Percentiles rank a stretch among this genome's conserved stretches.
These are phyloP conservation scores for Pezicula radicicola DNA, from an alignment of 2,329 filamentous ascomycete species.

Conservation along the genomic window DNA sequence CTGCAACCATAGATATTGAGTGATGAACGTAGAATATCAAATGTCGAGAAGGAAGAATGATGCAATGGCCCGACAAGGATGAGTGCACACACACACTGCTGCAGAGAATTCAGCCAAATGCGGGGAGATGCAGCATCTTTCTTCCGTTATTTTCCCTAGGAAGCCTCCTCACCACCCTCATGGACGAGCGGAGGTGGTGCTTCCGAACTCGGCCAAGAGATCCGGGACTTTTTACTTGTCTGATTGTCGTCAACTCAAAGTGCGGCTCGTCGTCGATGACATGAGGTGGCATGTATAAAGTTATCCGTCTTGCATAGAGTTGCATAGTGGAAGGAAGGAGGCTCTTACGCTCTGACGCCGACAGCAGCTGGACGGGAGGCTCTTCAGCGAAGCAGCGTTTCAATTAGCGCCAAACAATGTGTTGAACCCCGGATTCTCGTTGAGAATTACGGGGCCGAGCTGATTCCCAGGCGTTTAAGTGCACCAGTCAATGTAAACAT, in stretches of 20 bases:
- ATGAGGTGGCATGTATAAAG: not conserved
- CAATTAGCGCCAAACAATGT: slow-evolving; percentile 16
- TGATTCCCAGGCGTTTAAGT: slow-evolving; percentile 10
- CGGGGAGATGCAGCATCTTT: not conserved
- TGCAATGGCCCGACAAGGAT: too few relatives aligned
- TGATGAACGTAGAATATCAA: too few relatives aligned
- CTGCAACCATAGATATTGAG: too few relatives aligned
- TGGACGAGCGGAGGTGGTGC: slow-evolving; percentile 2
- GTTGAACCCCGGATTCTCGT: slow-evolving; percentile 11
- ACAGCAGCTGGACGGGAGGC: too few relatives aligned
- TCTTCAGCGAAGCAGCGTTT: slow-evolving; percentile 8
- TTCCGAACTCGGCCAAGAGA: not conserved
- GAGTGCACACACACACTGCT: too few relatives aligned
- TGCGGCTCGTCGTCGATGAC: not conserved
- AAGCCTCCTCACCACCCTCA: too few relatives aligned
- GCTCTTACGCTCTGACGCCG: too few relatives aligned
- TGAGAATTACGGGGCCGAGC: too few relatives aligned
- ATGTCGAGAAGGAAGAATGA: too few relatives aligned
- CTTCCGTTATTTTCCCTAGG: not conserved
- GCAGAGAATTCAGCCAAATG: not conserved
- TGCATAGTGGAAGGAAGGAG: slow-evolving; percentile 4
- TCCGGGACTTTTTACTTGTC: not conserved
- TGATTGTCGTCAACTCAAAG: not conserved
- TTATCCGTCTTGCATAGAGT: slow-evolving; percentile 1
- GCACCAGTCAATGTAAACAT: not conserved